A percentile compares a stretch with the other conserved stretches of the same genome.
Evolutionary conservation across 2,329 filamentous ascomycete species (phyloP).

Genomic region (Myrmaecium sp.): DNA sequence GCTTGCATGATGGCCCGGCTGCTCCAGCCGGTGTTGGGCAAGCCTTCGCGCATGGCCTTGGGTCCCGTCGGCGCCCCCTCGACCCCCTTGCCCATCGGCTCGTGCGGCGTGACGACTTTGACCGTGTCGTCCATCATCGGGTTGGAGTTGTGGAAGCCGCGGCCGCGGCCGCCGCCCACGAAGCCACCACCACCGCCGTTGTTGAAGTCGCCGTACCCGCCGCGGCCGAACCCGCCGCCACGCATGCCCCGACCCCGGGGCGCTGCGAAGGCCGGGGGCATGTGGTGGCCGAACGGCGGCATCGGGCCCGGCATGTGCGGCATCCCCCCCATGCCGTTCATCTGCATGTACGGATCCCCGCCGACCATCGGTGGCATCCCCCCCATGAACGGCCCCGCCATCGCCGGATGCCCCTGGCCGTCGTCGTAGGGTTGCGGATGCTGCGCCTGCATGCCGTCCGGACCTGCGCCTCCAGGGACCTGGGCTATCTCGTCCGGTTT

Average conservation of each 20-base stretch:
- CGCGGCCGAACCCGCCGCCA: slow-evolving; percentile 20
- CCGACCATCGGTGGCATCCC: too few relatives aligned
- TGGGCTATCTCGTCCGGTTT: too few relatives aligned
- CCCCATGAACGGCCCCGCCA: too few relatives aligned
- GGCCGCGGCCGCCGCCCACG: slow-evolving; percentile 16
- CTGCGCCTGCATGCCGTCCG: too few relatives aligned
- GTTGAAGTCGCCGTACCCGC: slow-evolving; percentile 26
- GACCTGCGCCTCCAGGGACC: too few relatives aligned
- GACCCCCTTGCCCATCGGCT: slow-evolving; percentile 39
- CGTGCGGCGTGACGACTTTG: slow-evolving; percentile 18
- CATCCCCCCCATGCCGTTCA: slow-evolving; percentile 2
- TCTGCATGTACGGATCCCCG: too few relatives aligned
- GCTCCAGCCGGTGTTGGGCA: slow-evolving; percentile 64
- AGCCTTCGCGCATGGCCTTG: slow-evolving; percentile 81
- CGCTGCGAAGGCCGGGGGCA: slow-evolving; percentile 34
- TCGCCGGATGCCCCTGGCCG: too few relatives aligned
- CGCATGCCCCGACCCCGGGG: slow-evolving; percentile 41
- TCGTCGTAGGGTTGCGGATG: too few relatives aligned
- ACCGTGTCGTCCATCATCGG: slow-evolving; percentile 14
- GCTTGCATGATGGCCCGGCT: slow-evolving; percentile 28
- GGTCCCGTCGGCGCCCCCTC: slow-evolving; percentile 73
- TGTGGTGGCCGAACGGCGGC: slow-evolving; percentile 5
- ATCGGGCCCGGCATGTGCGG: too few relatives aligned
- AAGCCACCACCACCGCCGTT: slow-evolving; percentile 31
- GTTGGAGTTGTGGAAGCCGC: slow-evolving; percentile 3